Evolutionary conservation across 2,329 filamentous ascomycete genomes (phyloP), one percentile per base, ranked within the genome.

Genomic region (Hypoxylon sp.): DNA sequence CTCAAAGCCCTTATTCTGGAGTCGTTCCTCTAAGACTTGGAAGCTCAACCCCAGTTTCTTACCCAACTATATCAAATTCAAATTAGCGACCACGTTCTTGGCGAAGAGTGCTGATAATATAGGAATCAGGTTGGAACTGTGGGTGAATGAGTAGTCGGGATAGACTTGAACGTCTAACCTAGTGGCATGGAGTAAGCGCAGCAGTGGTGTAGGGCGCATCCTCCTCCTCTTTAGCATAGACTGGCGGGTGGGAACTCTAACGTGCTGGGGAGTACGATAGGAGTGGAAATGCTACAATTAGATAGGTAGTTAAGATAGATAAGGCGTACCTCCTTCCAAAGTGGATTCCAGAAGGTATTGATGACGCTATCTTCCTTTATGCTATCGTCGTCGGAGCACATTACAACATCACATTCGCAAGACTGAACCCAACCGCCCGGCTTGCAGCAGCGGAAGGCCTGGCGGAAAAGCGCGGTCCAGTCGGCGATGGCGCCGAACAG

Each of bases 21-120:
- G 74, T 46, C 84, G 82, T 49, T 87, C 82, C 0, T 85, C 86
- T 25, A 88, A 81, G 6, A 79, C 84, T 81, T 61, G 87, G 80
- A 65, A 87, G 81, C 58, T 82, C 77, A 46, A 79, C 65, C 73
- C 84, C 72, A 77, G 80, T 72, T 72, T 80, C 73, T 80, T 53
- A 17, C 23, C 23, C 30, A 61, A 17, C 58, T 61, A 48, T 19
- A 48, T 56, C 49, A 17, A 6, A 23, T 3, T 45, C 14, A 11
- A 53, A 21, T 61, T 14, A 61, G 48, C 5, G n/a, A 25, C 7
- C 10, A 14, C 1, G 28, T 36, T n/a, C 19, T 17, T 6, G 21
- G 5, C 7, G 3, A 2, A 1, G 13, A 23, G 17, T 25, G 25
- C 2, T 7, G 14, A 32, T 23, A 11, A 2, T 2, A 36, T 10